A percentile compares a stretch with the other conserved stretches of the same genome.
Conservation (phyloP, 208 protist genomes). For the Trypanosoma avium region DNA sequence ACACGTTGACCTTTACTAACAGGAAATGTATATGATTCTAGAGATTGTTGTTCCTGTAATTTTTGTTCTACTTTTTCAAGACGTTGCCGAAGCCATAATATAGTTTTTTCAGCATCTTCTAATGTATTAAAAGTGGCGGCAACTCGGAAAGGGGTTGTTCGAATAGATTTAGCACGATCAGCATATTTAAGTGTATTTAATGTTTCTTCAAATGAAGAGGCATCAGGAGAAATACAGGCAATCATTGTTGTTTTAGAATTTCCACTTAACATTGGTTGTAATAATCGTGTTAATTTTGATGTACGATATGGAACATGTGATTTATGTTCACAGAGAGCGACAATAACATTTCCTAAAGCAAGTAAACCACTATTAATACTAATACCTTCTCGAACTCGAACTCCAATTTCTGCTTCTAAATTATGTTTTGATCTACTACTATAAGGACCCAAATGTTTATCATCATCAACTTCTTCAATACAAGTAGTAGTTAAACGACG, state of each 20-base stretch:
- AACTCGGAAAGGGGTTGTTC: constrained; percentile 79
- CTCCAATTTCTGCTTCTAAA: constrained; percentile 1
- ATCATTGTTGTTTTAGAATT: constrained; percentile 93
- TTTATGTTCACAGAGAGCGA: constrained; percentile 79
- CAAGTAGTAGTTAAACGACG: constrained; percentile 12
- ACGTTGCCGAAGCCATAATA: constrained; percentile 59
- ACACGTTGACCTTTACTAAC: background rate
- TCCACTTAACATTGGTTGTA: constrained; percentile 93
- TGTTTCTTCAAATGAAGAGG: constrained; percentile 92
- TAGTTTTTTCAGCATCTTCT: constrained; percentile 60
- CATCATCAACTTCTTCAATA: background rate
- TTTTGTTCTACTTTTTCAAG: constrained; percentile 52
- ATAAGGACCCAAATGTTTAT: background rate
- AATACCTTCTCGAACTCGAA: constrained; percentile 91
- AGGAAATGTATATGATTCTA: background rate
- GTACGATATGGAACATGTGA: constrained; percentile 93
- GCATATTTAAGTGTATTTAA: constrained; percentile 97
- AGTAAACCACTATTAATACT: constrained; percentile 93
- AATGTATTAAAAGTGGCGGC: constrained; percentile 16
- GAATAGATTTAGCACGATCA: constrained; percentile 92
- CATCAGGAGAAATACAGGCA: constrained; percentile 91
- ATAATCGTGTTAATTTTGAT: constrained; percentile 93
- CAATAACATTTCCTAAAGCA: constrained; percentile 94
- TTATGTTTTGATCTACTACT: background rate
- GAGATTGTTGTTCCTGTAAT: constrained; percentile 17